Base-by-base conservation (phyloP, 2,329 filamentous ascomycete species). In the Pseudopyricularia javanii region DNA sequence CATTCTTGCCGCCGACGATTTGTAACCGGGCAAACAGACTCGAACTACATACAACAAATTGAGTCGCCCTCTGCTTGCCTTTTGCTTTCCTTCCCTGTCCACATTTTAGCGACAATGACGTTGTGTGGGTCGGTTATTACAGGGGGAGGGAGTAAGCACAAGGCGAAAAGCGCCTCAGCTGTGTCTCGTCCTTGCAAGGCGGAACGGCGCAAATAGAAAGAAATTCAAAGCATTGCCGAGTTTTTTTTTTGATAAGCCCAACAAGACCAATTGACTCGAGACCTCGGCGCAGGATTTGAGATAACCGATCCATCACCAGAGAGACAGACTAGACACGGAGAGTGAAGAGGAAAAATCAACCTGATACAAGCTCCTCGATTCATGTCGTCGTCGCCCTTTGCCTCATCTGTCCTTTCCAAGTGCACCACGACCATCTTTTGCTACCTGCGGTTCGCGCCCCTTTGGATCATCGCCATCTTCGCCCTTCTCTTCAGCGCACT, bases 391-490 rank as follows among this genome's bases (percentile, higher is more conserved):
- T 51, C 50, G n/a, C 50, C 50, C n/a, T 22, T 51, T 33, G 28
- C 47, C 15, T 30, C 50, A 11, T 54, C 53, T 35, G 14, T 70
- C 49, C 60, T 68, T 51, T 62, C 67, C 47, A 70, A 69, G 69
- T 74, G 72, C 61, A 69, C 68, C 35, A 69, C 60, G 55, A 70
- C 69, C 2, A 57, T 70, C 53, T 56, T 71, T 57, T 74, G 72
- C 60, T 59, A 68, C 55, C 57, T 68, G 22, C 68, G 70, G 56
- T 65, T 62, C 37, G 56, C 67, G 22, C 66, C 70, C 35, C 68
- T 74, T 54, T 75, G 72, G 72, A 57, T 62, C 30, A 59, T 72
- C 52, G 71, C 66, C 8, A 48, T 74, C 14, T 37, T 67, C 6
- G 54, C 71, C 30, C 54, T 72, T 14, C 54, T 69, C 50, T 40